A percentile compares a stretch with the other conserved stretches of the same genome.
phyloP scores from a whole-genome alignment of 495 filamentous ascomycete species.

The Haplographium delicatum region DNA sequence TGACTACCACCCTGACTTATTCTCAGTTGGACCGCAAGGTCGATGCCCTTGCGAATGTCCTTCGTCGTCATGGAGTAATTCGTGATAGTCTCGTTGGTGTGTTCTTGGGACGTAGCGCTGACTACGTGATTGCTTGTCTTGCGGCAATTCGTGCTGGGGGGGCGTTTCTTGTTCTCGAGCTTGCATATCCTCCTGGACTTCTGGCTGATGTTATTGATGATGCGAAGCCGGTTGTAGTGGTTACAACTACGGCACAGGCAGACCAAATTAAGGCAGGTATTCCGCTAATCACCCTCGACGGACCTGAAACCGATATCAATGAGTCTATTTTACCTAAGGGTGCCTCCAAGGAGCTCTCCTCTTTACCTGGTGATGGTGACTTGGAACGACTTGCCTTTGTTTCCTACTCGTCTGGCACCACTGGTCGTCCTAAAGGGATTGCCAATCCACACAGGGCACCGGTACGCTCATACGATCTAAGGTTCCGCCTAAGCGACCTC shows the following conservation, averaged over 20 bases:
- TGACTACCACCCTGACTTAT: conserved; percentile 51
- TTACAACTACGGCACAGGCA: conserved; percentile 51
- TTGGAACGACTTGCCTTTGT: conserved; percentile 61
- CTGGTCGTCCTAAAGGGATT: conserved; percentile 65
- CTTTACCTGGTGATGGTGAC: conserved; percentile 51
- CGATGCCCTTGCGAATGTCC: conserved; percentile 44
- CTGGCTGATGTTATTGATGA: conserved; percentile 63
- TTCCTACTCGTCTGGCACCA: conserved; percentile 62
- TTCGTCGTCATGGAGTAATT: conserved; percentile 50
- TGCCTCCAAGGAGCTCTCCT: conserved; percentile 29
- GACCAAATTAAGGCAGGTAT: conserved; percentile 50
- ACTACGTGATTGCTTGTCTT: conserved; percentile 66
- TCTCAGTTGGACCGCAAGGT: conserved; percentile 54
- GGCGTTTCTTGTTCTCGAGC: conserved; percentile 64
- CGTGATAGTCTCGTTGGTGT: conserved; percentile 61
- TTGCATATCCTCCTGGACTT: conserved; percentile 60
- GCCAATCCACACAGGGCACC: conserved; percentile 61
- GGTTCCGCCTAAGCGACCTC: conserved; percentile 57
- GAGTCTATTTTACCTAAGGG: conserved; percentile 28
- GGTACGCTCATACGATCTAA: conserved; percentile 58
- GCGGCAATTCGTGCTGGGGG: conserved; percentile 62
- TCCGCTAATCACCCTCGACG: conserved; percentile 52
- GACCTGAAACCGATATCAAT: conserved; percentile 22
- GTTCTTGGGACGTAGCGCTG: conserved; percentile 57
- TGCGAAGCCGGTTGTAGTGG: conserved; percentile 53